phyloP scores from a whole-genome alignment of 192 early-diverging fungal species.

The Coemansia sp. region DNA sequence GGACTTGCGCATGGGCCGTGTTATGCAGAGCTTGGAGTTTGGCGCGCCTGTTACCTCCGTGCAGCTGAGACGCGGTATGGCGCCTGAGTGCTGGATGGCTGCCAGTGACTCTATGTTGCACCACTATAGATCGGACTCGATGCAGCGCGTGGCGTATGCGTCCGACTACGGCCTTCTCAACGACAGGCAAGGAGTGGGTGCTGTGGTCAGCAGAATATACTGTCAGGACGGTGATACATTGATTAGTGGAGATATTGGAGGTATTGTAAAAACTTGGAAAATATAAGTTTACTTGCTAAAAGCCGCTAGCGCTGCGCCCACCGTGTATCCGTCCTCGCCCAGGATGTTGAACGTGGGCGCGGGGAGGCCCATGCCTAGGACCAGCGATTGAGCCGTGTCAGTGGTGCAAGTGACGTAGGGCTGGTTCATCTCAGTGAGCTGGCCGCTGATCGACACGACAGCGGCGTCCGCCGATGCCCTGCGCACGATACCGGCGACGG shows the following conservation, averaged over 20 bases:
- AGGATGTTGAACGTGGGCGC: constrained; percentile 37
- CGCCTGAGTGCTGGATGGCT: constrained; percentile 59
- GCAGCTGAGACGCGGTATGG: constrained; percentile 18
- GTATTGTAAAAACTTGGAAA: constrained; percentile 68
- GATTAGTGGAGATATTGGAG: constrained; percentile 65
- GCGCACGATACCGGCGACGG: constrained; percentile 59
- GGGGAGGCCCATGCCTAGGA: background rate
- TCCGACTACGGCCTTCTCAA: constrained; percentile 54
- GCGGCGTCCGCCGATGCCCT: constrained; percentile 9
- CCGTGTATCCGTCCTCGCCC: constrained; percentile 46
- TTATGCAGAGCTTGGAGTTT: constrained; percentile 62
- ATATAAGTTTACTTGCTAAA: constrained; percentile 14
- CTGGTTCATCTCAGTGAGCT: constrained; percentile 56
- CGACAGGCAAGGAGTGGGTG: constrained; percentile 52
- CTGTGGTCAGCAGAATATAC: constrained; percentile 14
- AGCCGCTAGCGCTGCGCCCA: constrained; percentile 39
- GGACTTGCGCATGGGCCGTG: constrained; percentile 73
- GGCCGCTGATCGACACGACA: constrained; percentile 43
- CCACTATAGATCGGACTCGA: constrained; percentile 64
- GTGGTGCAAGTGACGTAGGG: constrained; percentile 45
- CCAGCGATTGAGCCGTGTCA: constrained; percentile 19
- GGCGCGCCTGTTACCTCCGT: constrained; percentile 50
- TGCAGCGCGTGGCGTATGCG: constrained; percentile 61
- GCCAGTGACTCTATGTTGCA: constrained; percentile 54
- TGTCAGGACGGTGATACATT: constrained; percentile 32